phyloP scores from a whole-genome alignment of 805 yeast species.

The Pichia gijzeniarum region DNA sequence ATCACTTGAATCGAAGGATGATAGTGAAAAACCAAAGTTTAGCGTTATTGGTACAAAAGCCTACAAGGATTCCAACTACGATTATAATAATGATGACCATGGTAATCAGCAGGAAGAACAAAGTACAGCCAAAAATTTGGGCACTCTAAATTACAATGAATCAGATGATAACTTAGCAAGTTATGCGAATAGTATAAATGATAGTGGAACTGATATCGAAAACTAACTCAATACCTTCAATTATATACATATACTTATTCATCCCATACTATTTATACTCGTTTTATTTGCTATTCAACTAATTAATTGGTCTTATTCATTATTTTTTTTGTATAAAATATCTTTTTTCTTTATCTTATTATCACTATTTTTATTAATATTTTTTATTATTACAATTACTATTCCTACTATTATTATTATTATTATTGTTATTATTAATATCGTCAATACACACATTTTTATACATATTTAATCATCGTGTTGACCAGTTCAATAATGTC shows the following conservation, averaged over 20 bases:
- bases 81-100: constrained; percentile 31
- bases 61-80: constrained; percentile 28
- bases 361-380: too few species aligned
- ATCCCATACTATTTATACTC: neutral
- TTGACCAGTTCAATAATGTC: too few species aligned
- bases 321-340: too few species aligned
- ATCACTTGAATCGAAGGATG: constrained; percentile 23
- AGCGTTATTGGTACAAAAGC: constrained; percentile 35
- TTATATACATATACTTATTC: neutral
- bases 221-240: neutral
- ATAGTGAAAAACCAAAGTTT: constrained; percentile 19
- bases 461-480: too few species aligned
- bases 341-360: too few species aligned
- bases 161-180: constrained; percentile 27
- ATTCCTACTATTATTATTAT: too few species aligned
- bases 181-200: constrained; percentile 28
- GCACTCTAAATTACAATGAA: constrained; percentile 18
- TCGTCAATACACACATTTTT: too few species aligned
- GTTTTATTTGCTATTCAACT: too few species aligned
- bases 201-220: constrained; percentile 23
- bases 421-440: too few species aligned
- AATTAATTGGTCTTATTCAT: too few species aligned
- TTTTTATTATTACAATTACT: too few species aligned
- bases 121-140: constrained; percentile 8
- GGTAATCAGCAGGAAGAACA: constrained; percentile 6